Conservation (phyloP, 306 rosid genomes). For the Macrotyloma uniflorum region DNA sequence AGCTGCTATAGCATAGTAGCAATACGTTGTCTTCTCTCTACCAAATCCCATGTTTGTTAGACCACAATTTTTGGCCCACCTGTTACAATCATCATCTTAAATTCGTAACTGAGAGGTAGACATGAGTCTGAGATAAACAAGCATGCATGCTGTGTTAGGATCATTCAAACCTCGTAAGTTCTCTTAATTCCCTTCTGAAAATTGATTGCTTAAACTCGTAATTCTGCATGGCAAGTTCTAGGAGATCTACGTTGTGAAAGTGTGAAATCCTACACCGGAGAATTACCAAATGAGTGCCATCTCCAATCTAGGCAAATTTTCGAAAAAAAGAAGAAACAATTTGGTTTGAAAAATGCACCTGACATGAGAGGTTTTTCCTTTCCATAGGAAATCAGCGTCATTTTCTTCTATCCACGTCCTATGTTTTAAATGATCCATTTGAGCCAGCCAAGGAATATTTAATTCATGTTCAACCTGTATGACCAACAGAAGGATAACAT, state of each 20-base stretch:
- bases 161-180: slow-evolving; percentile 38
- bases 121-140: not conserved
- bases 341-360: too few relatives aligned
- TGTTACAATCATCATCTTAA: not conserved
- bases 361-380: too few relatives aligned
- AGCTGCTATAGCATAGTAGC: slow-evolving; percentile 51
- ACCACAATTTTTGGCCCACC: slow-evolving; percentile 50
- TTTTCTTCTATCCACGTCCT: slow-evolving; percentile 50
- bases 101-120: too few relatives aligned
- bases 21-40: slow-evolving; percentile 51
- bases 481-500: not conserved
- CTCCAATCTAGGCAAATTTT: too few relatives aligned
- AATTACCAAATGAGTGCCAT: too few relatives aligned
- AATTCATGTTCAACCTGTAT: slow-evolving; percentile 49
- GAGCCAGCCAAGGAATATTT: slow-evolving; percentile 52
- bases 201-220: slow-evolving; percentile 42
- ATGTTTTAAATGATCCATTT: slow-evolving; percentile 56
- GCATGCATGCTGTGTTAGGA: too few relatives aligned
- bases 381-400: slow-evolving; percentile 25
- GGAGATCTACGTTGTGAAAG: slow-evolving; percentile 13
- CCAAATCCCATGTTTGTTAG: slow-evolving; percentile 50
- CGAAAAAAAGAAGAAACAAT: too few relatives aligned
- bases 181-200: slow-evolving; percentile 45
- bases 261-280: slow-evolving; percentile 29
- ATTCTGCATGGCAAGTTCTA: slow-evolving; percentile 41